Percentiles rank a stretch among this genome's conserved stretches.
Conservation (phyloP, 108 stramenopile species). For the Pseudonitzschia multistriata region DNA sequence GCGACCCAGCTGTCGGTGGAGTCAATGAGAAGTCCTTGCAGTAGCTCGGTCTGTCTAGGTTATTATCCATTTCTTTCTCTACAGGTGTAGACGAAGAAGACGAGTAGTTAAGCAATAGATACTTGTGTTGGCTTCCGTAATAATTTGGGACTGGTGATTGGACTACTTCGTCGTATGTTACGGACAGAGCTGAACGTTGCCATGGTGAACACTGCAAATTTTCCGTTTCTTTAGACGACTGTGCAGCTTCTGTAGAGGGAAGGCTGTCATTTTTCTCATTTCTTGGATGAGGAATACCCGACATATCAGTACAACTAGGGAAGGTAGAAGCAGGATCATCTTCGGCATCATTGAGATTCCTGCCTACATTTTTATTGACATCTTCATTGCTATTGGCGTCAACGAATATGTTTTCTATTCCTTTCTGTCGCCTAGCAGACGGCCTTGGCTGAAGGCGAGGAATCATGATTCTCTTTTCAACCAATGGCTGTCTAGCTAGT, state of each 20-base stretch:
- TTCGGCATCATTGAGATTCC: background rate
- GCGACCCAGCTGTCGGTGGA: constrained; percentile 21
- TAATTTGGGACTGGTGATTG: constrained; percentile 8
- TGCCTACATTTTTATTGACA: background rate
- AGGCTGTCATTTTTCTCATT: background rate
- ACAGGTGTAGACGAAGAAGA: background rate
- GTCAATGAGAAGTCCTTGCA: constrained; percentile 22
- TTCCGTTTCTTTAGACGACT: background rate
- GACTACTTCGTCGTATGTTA: background rate
- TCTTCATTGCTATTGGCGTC: background rate
- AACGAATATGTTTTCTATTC: constrained; percentile 5
- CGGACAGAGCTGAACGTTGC: background rate
- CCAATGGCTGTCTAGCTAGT: background rate
- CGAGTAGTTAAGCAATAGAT: constrained; percentile 5
- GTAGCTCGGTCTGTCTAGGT: background rate
- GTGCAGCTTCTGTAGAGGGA: background rate
- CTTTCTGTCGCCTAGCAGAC: background rate
- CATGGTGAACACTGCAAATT: background rate
- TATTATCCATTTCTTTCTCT: background rate
- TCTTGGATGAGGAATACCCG: background rate
- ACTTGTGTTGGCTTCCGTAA: constrained; percentile 6
- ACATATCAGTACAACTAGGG: background rate
- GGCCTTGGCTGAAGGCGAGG: constrained; percentile 7
- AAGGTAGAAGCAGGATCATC: background rate
- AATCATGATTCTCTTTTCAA: background rate